Evolutionary conservation across 2,329 filamentous ascomycete species (phyloP).

Genomic region (Sclerotinia glacialis): DNA sequence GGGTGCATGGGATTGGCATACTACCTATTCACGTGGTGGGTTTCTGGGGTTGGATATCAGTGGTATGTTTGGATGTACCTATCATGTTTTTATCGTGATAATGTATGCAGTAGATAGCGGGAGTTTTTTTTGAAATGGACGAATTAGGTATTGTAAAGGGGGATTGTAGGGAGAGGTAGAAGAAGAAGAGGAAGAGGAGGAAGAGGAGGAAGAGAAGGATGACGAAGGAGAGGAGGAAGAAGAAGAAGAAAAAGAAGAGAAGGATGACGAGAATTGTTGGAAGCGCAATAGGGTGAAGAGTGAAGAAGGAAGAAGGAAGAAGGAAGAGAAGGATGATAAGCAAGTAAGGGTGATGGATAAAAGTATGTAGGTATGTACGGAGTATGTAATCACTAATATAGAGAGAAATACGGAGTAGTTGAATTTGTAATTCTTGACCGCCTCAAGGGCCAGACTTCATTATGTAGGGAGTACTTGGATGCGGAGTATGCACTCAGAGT

Average conservation of each 20-base stretch:
- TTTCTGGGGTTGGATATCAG: not conserved
- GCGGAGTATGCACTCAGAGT: too few species aligned
- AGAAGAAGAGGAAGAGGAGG: not conserved
- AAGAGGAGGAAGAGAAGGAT: too few species aligned
- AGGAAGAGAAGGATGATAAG: too few species aligned
- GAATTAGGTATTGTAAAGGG: not conserved
- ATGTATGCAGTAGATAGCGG: not conserved
- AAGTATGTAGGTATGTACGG: too few species aligned
- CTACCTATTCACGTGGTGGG: not conserved
- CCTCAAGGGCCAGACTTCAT: not conserved
- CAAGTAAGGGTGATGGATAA: not conserved
- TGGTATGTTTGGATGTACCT: not conserved
- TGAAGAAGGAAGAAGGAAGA: too few species aligned
- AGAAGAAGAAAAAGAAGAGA: not conserved
- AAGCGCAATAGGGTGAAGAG: too few species aligned
- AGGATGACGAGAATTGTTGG: too few species aligned
- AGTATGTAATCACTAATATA: not conserved
- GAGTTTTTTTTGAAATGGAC: not conserved
- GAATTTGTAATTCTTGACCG: conserved; percentile 2
- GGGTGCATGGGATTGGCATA: conserved; percentile 5
- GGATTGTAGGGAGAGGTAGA: not conserved
- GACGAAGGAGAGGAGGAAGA: too few species aligned
- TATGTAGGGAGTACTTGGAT: not conserved
- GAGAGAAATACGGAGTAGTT: too few species aligned
- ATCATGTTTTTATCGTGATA: too few species aligned